These are phyloP conservation scores for Rhododendron griersonianum DNA, from an alignment of 148 eudicot species.

Conservation along the genomic window DNA sequence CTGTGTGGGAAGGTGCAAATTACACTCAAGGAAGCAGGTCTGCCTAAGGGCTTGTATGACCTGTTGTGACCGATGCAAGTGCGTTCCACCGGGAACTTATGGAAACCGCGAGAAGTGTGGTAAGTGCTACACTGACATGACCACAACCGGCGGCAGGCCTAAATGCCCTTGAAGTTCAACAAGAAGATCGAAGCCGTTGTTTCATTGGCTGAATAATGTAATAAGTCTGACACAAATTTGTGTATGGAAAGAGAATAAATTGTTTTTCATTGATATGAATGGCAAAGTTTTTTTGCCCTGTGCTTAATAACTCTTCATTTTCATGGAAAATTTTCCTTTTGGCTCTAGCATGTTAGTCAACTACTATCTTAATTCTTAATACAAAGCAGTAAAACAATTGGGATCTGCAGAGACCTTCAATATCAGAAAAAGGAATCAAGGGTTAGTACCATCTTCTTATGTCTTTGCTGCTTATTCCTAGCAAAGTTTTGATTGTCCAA, in stretches of 20 bases:
- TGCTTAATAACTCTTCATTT: not conserved
- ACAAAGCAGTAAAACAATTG: too few species aligned
- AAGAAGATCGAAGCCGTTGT: not conserved
- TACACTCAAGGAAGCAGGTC: constrained; percentile 39
- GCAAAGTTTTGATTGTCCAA: not conserved
- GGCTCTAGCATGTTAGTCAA: too few species aligned
- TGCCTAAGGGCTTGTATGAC: constrained; percentile 64
- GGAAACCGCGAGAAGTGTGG: constrained; percentile 66
- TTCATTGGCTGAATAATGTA: not conserved
- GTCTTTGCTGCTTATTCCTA: not conserved
- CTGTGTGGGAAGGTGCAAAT: constrained; percentile 50
- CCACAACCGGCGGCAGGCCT: constrained; percentile 47
- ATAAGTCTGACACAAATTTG: not conserved
- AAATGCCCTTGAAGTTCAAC: constrained; percentile 55
- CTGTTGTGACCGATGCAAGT: constrained; percentile 68
- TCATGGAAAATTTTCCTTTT: too few species aligned
- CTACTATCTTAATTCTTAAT: too few species aligned
- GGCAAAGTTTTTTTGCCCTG: not conserved
- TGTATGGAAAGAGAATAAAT: not conserved
- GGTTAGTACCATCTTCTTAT: not conserved
- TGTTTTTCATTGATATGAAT: not conserved
- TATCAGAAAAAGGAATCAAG: too few species aligned
- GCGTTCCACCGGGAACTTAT: constrained; percentile 74
- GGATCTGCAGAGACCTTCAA: too few species aligned
- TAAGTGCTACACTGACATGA: constrained; percentile 66